Conservation (phyloP, 1,284 basidiomycete genomes). For the Cutaneotrichosporon sp. region DNA sequence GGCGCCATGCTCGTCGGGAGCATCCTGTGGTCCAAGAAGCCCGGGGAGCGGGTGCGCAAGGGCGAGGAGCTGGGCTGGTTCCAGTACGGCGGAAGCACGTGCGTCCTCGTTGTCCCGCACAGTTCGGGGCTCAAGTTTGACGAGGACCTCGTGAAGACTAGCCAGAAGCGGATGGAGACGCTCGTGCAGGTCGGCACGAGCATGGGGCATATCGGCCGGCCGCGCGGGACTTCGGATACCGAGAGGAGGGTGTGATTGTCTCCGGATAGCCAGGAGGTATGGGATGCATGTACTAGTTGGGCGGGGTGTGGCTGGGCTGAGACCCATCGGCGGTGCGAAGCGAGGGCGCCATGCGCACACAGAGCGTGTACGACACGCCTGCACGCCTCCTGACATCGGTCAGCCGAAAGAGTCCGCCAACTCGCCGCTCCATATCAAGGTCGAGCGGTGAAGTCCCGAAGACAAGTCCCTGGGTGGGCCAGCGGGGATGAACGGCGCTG, state of each 20-base stretch:
- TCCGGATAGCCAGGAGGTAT: too few relatives aligned
- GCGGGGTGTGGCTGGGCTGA: too few relatives aligned
- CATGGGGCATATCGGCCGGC: conserved; percentile 30
- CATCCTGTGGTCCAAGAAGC: conserved; percentile 55
- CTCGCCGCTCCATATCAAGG: too few relatives aligned
- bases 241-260: neutral
- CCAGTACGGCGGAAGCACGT: conserved; percentile 58
- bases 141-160: conserved; percentile 65
- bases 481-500: too few relatives aligned
- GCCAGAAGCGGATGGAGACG: conserved; percentile 66
- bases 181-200: conserved; percentile 64
- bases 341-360: too few relatives aligned
- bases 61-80: conserved; percentile 59
- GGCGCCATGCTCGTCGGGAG: conserved; percentile 60
- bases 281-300: too few relatives aligned
- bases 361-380: too few relatives aligned
- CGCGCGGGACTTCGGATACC: neutral
- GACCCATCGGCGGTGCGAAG: too few relatives aligned
- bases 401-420: too few relatives aligned
- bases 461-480: too few relatives aligned
- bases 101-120: conserved; percentile 65
- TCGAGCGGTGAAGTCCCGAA: too few relatives aligned
- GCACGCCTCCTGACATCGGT: too few relatives aligned
- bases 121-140: conserved; percentile 61
- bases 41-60: conserved; percentile 52